These are phyloP conservation scores for Cryptococcus jaspeensis DNA, from an alignment of 1,284 basidiomycete species.

Conservation along the genomic window DNA sequence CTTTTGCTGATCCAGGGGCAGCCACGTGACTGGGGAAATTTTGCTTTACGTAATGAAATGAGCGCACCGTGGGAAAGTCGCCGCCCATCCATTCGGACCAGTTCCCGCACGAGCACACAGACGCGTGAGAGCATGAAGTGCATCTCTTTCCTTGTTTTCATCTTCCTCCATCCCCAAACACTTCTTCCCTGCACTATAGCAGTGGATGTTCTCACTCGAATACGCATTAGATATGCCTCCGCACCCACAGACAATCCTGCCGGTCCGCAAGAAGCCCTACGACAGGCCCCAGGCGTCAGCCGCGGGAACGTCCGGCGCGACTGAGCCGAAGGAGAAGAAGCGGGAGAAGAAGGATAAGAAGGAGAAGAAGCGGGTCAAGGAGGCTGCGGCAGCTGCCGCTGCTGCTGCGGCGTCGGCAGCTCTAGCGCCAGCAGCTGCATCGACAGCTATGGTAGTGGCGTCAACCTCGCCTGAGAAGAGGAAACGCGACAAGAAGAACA, in stretches of 20 bases:
- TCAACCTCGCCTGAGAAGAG: neutral
- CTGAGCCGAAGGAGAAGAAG: constrained; percentile 5
- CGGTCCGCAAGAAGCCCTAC: neutral
- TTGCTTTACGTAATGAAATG: neutral
- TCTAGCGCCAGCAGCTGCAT: neutral
- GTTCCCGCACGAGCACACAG: neutral
- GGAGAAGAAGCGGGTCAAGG: constrained; percentile 9
- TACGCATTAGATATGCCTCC: no score
- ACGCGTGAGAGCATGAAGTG: neutral
- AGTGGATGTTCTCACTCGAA: no score
- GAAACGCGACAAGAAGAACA: constrained; percentile 1
- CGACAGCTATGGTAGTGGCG: neutral
- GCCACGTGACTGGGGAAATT: neutral
- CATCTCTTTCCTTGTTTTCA: neutral
- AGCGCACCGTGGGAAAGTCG: constrained; percentile 2
- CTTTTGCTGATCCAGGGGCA: neutral
- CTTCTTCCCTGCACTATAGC: neutral
- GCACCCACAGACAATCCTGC: no score
- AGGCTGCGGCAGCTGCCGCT: neutral
- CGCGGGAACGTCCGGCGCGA: no score
- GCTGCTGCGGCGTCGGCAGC: no score
- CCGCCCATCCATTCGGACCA: neutral
- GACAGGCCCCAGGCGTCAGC: no score
- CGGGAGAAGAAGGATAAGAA: constrained; percentile 8
- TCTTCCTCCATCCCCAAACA: neutral